Evolutionary conservation across 106 monocot species (phyloP), one percentile per base, ranked within the genome.

Genomic region (Allium sativum): DNA sequence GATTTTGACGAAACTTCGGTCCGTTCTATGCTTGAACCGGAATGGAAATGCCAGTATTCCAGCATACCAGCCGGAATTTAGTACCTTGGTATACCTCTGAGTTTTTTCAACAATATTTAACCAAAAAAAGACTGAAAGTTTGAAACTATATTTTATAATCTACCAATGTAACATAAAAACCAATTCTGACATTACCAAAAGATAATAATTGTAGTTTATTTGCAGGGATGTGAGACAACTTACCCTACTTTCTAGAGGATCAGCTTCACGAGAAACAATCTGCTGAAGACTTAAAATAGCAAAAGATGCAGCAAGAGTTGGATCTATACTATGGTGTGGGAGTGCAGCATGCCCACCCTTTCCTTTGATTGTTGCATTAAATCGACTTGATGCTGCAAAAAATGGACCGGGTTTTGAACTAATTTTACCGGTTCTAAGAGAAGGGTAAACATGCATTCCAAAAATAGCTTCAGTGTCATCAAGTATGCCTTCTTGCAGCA

Each of bases 391-490:
- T 17, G 72, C 79, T 12, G 78, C 80, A 52, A 85, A 67, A 55
- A 78, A 4, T 14, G 73, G 68, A 4, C 85, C 85, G 11, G 85
- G 68, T 45, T 77, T 74, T 41, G 85, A 85, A 40, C 47, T 21
- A 52, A 85, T 60, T 3, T 19, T 67, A 47, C 81, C 80, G 12
- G 63, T 77, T 13, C 71, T 65, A 19, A 68, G 12, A 3, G 5
- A 7, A 58, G 79, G 62, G 31, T 74, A 55, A 31, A 87, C 82
- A 79, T 87, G 86, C 56, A 87, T 20, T 20, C 65, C 78, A 44
- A 87, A 82, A 7, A 82, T 82, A 31, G 76, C 82, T 18, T 72
- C 18, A 4, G 65, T 70, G 48, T 67, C 73, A 52, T 82, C 72
- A 44, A 87, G 48, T 41, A 51, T 68, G 21, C 82, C 86, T 45